phyloP scores from a whole-genome alignment of 768 basidiomycete genomes.

The Pulveroboletus ravenelii region DNA sequence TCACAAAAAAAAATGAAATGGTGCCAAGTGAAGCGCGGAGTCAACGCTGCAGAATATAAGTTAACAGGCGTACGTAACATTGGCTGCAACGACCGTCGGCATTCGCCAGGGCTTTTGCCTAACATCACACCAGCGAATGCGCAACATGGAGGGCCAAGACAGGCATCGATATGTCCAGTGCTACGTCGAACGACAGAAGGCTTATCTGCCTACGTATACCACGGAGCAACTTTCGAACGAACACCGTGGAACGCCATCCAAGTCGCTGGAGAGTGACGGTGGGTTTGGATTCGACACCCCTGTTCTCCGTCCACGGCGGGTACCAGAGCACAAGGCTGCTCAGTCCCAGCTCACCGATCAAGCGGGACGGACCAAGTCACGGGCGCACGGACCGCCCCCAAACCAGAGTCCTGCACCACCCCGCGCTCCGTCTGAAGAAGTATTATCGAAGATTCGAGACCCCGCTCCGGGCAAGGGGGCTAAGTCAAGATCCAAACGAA shows the following conservation, averaged over 20 bases:
- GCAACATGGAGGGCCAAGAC: constrained; percentile 30
- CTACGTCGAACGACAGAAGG: constrained; percentile 48
- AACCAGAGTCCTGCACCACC: not conserved
- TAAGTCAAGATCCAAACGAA: constrained; percentile 25
- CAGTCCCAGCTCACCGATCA: not conserved
- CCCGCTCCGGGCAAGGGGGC: constrained; percentile 11
- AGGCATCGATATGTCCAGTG: constrained; percentile 39
- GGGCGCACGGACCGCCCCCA: not conserved
- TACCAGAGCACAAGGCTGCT: constrained; percentile 12
- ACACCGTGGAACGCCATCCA: constrained; percentile 10
- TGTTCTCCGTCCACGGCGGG: constrained; percentile 50
- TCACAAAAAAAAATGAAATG: constrained; percentile 7
- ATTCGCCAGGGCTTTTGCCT: no score
- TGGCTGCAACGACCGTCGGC: not conserved
- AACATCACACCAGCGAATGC: not conserved
- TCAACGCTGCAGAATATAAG: no score
- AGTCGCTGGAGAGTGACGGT: constrained; percentile 2
- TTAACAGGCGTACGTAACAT: constrained; percentile 3
- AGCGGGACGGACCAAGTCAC: not conserved
- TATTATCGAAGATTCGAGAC: not conserved
- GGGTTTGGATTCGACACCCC: constrained; percentile 50
- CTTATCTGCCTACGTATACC: constrained; percentile 41
- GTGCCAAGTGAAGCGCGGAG: constrained; percentile 1
- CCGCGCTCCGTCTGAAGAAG: not conserved
- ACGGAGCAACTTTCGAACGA: constrained; percentile 32